Evolutionary conservation across 331 rosid genomes (phyloP).

Genomic region (Malus hybrid): DNA sequence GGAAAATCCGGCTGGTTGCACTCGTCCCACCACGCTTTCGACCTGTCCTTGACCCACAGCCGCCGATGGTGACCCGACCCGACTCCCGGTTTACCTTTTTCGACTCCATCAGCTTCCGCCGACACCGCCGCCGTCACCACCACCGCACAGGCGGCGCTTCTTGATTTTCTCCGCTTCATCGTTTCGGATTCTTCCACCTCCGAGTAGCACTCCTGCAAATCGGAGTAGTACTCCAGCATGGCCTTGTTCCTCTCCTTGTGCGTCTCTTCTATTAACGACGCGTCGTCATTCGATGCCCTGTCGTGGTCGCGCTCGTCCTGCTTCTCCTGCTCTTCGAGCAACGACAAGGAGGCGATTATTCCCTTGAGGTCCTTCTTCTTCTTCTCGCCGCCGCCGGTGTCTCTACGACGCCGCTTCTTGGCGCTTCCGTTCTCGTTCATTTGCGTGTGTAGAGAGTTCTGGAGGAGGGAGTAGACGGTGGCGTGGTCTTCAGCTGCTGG

Average conservation of each 20-base stretch:
- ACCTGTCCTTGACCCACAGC: constrained; percentile 91
- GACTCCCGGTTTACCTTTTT: constrained; percentile 23
- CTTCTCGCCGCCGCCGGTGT: neutral
- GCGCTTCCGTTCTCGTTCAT: constrained; percentile 40
- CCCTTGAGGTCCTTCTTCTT: constrained; percentile 49
- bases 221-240: constrained; percentile 44
- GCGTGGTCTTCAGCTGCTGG: constrained; percentile 30
- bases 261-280: constrained; percentile 31
- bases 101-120: constrained; percentile 16
- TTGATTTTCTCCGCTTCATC: constrained; percentile 41
- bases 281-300: constrained; percentile 40
- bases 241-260: constrained; percentile 44
- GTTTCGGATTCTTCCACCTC: constrained; percentile 47
- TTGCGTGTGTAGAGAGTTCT: constrained; percentile 31
- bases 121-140: neutral
- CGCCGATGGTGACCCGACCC: constrained; percentile 45
- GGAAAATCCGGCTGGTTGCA: constrained; percentile 77
- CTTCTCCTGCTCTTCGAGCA: constrained; percentile 58
- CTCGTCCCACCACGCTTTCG: constrained; percentile 95
- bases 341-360: constrained; percentile 41
- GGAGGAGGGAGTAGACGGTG: constrained; percentile 29
- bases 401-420: constrained; percentile 42
- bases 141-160: constrained; percentile 29
- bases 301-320: constrained; percentile 31
- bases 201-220: constrained; percentile 31